These are phyloP conservation scores for Quercus parvula DNA, from an alignment of 306 rosid genomes.

Conservation along the genomic window DNA sequence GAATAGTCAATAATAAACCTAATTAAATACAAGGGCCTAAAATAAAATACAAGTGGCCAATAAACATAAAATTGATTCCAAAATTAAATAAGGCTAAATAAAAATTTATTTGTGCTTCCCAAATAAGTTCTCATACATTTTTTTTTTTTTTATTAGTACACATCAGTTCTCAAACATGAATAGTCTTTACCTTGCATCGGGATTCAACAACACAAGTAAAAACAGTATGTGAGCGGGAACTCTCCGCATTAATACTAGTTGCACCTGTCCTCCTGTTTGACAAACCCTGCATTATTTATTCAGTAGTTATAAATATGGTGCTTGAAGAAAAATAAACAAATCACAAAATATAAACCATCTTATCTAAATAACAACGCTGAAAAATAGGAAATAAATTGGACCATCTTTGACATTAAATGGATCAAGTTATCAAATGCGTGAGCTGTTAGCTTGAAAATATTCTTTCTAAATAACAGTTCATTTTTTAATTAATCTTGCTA, in stretches of 20 bases:
- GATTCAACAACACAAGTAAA: constrained; percentile 95
- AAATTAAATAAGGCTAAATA: too few relatives aligned
- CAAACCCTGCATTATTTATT: constrained; percentile 65
- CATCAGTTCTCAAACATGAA: constrained; percentile 4
- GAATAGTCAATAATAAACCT: neutral
- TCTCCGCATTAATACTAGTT: constrained; percentile 95
- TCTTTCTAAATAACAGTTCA: neutral
- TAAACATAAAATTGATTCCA: too few relatives aligned
- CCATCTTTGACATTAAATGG: neutral
- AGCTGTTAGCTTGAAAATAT: neutral
- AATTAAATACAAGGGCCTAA: too few relatives aligned
- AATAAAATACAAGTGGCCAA: too few relatives aligned
- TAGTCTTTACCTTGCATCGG: constrained; percentile 72
- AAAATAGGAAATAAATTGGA: neutral
- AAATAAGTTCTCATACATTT: too few relatives aligned
- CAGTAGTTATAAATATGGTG: neutral
- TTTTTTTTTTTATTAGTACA: too few relatives aligned
- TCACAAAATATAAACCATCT: neutral
- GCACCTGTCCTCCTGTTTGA: constrained; percentile 94
- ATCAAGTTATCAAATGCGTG: neutral
- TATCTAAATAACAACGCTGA: constrained; percentile 3
- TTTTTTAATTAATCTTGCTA: neutral
- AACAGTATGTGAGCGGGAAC: constrained; percentile 99
- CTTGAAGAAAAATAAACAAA: neutral
- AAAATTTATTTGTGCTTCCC: too few relatives aligned